Evolutionary conservation across 2,329 filamentous ascomycete genomes (phyloP).

Genomic region (Rhytidhysteron rufulum): DNA sequence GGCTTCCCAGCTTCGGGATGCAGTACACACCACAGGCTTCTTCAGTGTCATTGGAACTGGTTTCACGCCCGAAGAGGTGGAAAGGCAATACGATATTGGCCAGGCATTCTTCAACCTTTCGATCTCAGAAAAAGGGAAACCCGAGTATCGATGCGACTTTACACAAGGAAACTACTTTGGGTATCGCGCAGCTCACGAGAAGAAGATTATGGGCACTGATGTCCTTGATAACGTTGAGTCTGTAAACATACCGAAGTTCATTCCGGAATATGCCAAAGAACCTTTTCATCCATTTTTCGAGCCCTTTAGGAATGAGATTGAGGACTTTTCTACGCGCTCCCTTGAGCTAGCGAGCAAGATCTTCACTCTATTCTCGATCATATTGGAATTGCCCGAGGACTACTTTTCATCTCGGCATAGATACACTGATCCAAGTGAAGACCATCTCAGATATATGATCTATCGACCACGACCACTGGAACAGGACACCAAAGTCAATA

Average conservation of each 20-base stretch:
- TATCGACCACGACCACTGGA: slow-evolving; percentile 39
- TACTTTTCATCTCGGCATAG: slow-evolving; percentile 35
- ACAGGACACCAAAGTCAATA: slow-evolving; percentile 33
- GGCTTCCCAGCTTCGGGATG: slow-evolving; percentile 52
- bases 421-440: slow-evolving; percentile 34
- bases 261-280: slow-evolving; percentile 18
- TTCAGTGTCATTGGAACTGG: slow-evolving; percentile 28
- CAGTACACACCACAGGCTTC: slow-evolving; percentile 35
- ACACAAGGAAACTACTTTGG: slow-evolving; percentile 28
- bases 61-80: slow-evolving; percentile 24
- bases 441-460: slow-evolving; percentile 41
- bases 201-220: slow-evolving; percentile 27
- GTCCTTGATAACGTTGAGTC: slow-evolving; percentile 25
- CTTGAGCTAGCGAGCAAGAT: slow-evolving; percentile 29
- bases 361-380: slow-evolving; percentile 38
- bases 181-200: slow-evolving; percentile 26
- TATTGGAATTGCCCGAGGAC: slow-evolving; percentile 37
- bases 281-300: slow-evolving; percentile 24
- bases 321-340: slow-evolving; percentile 22
- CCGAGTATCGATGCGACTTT: slow-evolving; percentile 27
- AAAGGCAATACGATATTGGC: slow-evolving; percentile 29
- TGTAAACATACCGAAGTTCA: slow-evolving; percentile 31
- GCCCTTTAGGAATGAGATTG: slow-evolving; percentile 22
- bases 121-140: slow-evolving; percentile 22
- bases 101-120: slow-evolving; percentile 28